phyloP scores from a whole-genome alignment of 139 green algal species.

The Choricystis sp. region DNA sequence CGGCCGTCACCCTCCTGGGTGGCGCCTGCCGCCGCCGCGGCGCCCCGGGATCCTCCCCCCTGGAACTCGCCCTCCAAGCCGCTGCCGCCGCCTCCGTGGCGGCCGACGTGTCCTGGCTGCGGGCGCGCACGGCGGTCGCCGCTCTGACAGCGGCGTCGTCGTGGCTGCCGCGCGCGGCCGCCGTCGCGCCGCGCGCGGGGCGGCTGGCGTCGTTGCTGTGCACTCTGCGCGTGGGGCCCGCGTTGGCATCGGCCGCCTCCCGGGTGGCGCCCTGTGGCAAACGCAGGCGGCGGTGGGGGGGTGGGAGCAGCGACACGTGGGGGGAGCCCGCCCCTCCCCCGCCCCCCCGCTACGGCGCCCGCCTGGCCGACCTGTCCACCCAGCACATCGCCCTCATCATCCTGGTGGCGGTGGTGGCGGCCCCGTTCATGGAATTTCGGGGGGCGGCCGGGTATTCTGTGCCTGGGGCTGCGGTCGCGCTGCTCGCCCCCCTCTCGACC shows the following conservation, averaged over 20 bases:
- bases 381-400: not conserved
- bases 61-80: not conserved
- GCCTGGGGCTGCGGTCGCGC: not conserved
- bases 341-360: not conserved
- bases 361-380: conserved; percentile 2
- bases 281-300: too few relatives aligned
- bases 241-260: not conserved
- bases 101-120: conserved; percentile 1
- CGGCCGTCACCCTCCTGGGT: not conserved
- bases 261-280: not conserved
- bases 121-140: not conserved
- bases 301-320: not conserved
- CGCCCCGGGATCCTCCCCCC: not conserved
- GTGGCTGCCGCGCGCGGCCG: not conserved
- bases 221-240: not conserved
- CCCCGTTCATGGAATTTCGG: not conserved
- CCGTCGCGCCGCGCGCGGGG: not conserved
- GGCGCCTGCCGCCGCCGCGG: not conserved
- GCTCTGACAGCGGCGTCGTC: not conserved
- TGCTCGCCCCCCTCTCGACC: not conserved
- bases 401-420: not conserved
- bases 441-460: not conserved
- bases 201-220: conserved; percentile 1
- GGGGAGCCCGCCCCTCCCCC: not conserved
- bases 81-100: not conserved